Evolutionary conservation across 768 basidiomycete genomes (phyloP).

Genomic region (Boletus barrowsii): DNA sequence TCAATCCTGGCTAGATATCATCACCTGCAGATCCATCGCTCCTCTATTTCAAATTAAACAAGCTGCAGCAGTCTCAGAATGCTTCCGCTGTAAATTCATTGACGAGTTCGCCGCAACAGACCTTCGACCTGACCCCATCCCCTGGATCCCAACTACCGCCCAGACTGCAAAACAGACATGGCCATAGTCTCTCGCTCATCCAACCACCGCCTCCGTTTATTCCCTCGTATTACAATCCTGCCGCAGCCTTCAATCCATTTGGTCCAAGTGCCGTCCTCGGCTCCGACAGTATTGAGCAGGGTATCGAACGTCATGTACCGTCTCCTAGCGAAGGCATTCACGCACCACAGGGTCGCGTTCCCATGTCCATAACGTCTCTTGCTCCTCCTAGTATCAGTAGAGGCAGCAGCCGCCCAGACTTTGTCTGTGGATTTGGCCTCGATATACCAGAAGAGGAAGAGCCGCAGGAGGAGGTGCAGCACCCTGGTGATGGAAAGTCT

Average conservation of each 20-base stretch:
- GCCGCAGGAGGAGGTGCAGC: slow-evolving; percentile 45
- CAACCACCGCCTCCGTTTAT: slow-evolving; percentile 43
- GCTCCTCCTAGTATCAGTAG: slow-evolving; percentile 41
- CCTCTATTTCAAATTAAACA: slow-evolving; percentile 78
- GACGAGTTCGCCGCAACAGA: slow-evolving; percentile 63
- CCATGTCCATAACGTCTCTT: slow-evolving; percentile 43
- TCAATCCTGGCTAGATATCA: slow-evolving; percentile 57
- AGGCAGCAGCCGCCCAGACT: slow-evolving; percentile 64
- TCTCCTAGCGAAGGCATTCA: slow-evolving; percentile 36
- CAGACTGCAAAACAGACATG: slow-evolving; percentile 57
- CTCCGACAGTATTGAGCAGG: slow-evolving; percentile 43
- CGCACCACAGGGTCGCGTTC: slow-evolving; percentile 57
- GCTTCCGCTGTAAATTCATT: slow-evolving; percentile 51
- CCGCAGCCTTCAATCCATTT: slow-evolving; percentile 60
- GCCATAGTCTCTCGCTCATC: slow-evolving; percentile 71
- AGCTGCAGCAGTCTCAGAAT: slow-evolving; percentile 70
- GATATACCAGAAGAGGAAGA: slow-evolving; percentile 78
- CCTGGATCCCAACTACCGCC: slow-evolving; percentile 39
- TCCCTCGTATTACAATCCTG: slow-evolving; percentile 35
- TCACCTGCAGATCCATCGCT: slow-evolving; percentile 87
- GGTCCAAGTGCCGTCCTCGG: slow-evolving; percentile 54
- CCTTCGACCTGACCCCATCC: slow-evolving; percentile 51
- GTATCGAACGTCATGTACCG: slow-evolving; percentile 19
- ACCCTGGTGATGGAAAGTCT: slow-evolving; percentile 35
- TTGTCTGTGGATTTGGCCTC: slow-evolving; percentile 74